Conservation (phyloP, 2,329 filamentous ascomycete species). For the Colletotrichum lindemuthianum region DNA sequence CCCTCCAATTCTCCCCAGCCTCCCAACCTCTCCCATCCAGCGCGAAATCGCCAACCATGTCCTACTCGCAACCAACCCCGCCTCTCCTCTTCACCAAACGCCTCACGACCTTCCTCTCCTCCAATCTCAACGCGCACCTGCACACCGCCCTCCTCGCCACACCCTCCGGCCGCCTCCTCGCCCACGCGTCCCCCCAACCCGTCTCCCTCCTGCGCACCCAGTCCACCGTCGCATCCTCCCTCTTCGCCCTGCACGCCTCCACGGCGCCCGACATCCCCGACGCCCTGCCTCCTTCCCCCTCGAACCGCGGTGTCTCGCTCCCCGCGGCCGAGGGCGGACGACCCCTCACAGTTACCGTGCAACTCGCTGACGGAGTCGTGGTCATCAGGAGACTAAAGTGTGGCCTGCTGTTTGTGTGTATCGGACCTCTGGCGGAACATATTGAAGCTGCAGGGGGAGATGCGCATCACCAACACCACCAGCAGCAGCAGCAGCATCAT, state of each 20-base stretch:
- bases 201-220: conserved; percentile 69
- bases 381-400: conserved; percentile 67
- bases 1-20: background rate
- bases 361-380: conserved; percentile 67
- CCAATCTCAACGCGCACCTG: conserved; percentile 66
- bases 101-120: conserved; percentile 69
- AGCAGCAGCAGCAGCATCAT: conserved; percentile 35
- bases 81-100: conserved; percentile 73
- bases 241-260: conserved; percentile 67
- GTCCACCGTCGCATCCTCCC: conserved; percentile 70
- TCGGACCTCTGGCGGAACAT: conserved; percentile 56
- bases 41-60: conserved; percentile 42
- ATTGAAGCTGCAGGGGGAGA: conserved; percentile 31
- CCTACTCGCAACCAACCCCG: conserved; percentile 55
- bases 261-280: conserved; percentile 53
- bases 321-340: conserved; percentile 35
- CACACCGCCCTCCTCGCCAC: conserved; percentile 70
- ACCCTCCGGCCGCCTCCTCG: conserved; percentile 70
- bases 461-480: conserved; percentile 2
- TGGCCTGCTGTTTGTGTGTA: conserved; percentile 70
- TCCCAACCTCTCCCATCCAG: background rate
- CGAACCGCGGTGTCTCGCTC: conserved; percentile 12
- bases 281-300: conserved; percentile 50
- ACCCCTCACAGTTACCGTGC: conserved; percentile 63
- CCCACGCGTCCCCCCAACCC: conserved; percentile 63